Percentiles rank a stretch among this genome's conserved stretches.
phyloP scores from a whole-genome alignment of 768 basidiomycete genomes.

The Coprinellus micaceus region DNA sequence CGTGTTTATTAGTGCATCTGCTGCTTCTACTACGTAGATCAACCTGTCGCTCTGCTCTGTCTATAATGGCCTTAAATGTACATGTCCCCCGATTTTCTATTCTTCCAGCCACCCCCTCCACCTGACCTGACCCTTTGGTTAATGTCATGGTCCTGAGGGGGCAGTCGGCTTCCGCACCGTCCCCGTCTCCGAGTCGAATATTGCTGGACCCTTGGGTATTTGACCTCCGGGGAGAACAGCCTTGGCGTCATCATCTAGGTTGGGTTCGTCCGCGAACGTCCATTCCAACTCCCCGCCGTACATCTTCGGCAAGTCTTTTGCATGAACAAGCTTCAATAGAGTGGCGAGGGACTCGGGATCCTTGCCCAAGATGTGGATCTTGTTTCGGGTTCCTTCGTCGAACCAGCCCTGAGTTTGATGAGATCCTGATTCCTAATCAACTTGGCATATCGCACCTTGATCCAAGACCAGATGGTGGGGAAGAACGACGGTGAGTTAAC shows the following conservation, averaged over 20 bases:
- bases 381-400: constrained; percentile 72
- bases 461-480: constrained; percentile 79
- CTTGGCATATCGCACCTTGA: constrained; percentile 66
- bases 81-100: too few species aligned
- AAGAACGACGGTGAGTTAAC: constrained; percentile 85
- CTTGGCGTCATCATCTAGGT: constrained; percentile 53
- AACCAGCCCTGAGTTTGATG: constrained; percentile 74
- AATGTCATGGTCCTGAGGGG: background rate
- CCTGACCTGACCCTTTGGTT: too few species aligned
- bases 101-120: too few species aligned
- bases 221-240: constrained; percentile 34
- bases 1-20: background rate
- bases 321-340: constrained; percentile 46
- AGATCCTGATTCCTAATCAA: too few species aligned
- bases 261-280: constrained; percentile 64
- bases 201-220: constrained; percentile 54
- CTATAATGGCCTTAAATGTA: too few species aligned
- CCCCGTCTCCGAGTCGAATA: constrained; percentile 43
- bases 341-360: constrained; percentile 45
- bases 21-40: background rate
- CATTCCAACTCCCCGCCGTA: constrained; percentile 79
- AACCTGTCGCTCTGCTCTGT: background rate
- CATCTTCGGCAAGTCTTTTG: constrained; percentile 50
- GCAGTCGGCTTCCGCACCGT: constrained; percentile 23
- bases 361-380: constrained; percentile 71